Evolutionary conservation across 441 rosid species (phyloP).

Genomic region (Corymbia calophylla): DNA sequence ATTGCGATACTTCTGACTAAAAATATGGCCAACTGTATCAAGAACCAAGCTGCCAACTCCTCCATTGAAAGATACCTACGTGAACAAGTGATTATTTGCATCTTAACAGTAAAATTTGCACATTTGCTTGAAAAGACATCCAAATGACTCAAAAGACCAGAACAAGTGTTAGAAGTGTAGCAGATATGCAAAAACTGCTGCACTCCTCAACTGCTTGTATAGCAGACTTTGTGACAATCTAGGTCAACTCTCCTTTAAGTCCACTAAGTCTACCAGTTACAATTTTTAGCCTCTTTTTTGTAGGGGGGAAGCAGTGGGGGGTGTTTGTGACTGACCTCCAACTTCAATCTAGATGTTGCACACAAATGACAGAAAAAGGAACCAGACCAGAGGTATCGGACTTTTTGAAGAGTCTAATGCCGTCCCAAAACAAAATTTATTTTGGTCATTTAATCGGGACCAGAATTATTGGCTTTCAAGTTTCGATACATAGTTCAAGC

Average conservation of each 20-base stretch:
- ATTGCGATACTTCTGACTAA: slow-evolving; percentile 68
- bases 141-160: neutral
- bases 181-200: neutral
- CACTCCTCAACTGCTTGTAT: neutral
- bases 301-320: neutral
- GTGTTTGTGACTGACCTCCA: neutral
- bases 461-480: neutral
- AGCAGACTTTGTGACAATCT: neutral
- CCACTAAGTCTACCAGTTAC: neutral
- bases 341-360: neutral
- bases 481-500: neutral
- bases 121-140: neutral
- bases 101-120: neutral
- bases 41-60: slow-evolving; percentile 77
- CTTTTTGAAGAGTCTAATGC: neutral
- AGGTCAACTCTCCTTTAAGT: neutral
- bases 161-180: neutral
- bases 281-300: neutral
- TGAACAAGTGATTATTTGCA: neutral
- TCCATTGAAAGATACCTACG: slow-evolving; percentile 73
- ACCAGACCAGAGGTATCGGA: neutral
- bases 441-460: neutral
- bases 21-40: slow-evolving; percentile 75
- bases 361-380: neutral
- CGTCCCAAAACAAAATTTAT: neutral